phyloP scores from a whole-genome alignment of 345 rosid species.

The Brassica juncea region DNA sequence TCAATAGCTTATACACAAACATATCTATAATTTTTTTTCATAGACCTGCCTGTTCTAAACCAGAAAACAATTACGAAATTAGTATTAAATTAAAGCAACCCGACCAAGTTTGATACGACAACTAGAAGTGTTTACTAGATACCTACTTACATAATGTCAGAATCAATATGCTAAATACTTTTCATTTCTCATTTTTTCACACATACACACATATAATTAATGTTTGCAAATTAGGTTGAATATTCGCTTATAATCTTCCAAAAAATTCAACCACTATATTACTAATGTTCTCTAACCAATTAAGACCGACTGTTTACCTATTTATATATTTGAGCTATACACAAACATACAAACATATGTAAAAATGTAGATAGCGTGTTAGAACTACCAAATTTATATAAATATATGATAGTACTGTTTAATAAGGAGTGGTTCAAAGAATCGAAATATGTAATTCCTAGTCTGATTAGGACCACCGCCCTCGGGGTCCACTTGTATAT shows the following conservation, averaged over 20 bases:
- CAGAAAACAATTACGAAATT: slow-evolving; percentile 17
- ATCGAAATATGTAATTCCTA: slow-evolving; percentile 19
- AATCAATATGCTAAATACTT: slow-evolving; percentile 27
- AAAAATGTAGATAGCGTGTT: slow-evolving; percentile 32
- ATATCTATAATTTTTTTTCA: slow-evolving; percentile 2
- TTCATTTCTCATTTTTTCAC: neutral
- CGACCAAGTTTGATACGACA: slow-evolving; percentile 37
- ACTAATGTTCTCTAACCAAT: slow-evolving; percentile 11
- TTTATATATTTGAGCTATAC: slow-evolving; percentile 2
- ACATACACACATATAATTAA: neutral
- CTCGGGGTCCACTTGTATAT: slow-evolving; percentile 27
- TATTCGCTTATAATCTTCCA: slow-evolving; percentile 3
- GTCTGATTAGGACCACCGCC: slow-evolving; percentile 30
- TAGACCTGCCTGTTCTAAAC: slow-evolving; percentile 21
- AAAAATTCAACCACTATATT: slow-evolving; percentile 23
- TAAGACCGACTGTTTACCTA: slow-evolving; percentile 12
- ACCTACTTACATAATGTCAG: slow-evolving; percentile 38
- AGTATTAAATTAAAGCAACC: slow-evolving; percentile 29
- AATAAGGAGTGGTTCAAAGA: slow-evolving; percentile 37
- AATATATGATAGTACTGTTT: slow-evolving; percentile 26
- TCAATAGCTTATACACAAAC: neutral
- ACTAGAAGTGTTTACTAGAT: slow-evolving; percentile 24
- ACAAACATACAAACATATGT: slow-evolving; percentile 29
- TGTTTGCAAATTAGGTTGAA: slow-evolving; percentile 3
- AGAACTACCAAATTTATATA: slow-evolving; percentile 19